Percentiles rank a stretch among this genome's conserved stretches.
Conservation (phyloP, 139 green algal species). For the Micractinium sp. region DNA sequence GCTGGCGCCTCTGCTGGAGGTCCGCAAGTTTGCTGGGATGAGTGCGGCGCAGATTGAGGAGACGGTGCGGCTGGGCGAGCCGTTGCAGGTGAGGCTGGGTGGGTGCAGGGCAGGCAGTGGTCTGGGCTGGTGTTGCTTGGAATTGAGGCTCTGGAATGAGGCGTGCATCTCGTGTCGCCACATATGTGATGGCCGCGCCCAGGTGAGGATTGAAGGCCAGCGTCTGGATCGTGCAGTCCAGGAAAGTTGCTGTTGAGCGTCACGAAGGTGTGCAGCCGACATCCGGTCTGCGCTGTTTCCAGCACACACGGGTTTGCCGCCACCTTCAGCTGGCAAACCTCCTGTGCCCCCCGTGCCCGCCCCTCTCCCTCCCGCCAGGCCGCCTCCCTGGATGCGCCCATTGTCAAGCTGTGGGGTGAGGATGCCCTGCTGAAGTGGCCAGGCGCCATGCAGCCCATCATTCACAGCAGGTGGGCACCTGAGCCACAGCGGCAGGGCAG, state of each 20-base stretch:
- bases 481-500: no score
- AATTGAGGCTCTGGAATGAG: no score
- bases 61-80: slow-evolving; percentile 68
- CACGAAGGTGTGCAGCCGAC: not conserved
- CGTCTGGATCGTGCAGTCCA: no score
- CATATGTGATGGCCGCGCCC: no score
- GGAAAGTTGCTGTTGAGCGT: no score
- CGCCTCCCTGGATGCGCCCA: not conserved
- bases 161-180: no score
- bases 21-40: slow-evolving; percentile 64
- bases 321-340: no score
- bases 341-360: no score
- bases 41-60: slow-evolving; percentile 79
- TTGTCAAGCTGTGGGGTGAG: slow-evolving; percentile 80
- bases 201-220: no score
- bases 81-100: slow-evolving; percentile 55
- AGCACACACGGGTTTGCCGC: not conserved
- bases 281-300: not conserved
- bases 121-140: no score
- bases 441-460: slow-evolving; percentile 60
- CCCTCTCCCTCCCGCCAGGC: slow-evolving; percentile 19
- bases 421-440: slow-evolving; percentile 90
- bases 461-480: not conserved
- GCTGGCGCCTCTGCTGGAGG: slow-evolving; percentile 69
- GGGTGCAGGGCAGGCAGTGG: not conserved